Base-by-base conservation (phyloP, 1,284 basidiomycete species). In the Moesziomyces sp. region DNA sequence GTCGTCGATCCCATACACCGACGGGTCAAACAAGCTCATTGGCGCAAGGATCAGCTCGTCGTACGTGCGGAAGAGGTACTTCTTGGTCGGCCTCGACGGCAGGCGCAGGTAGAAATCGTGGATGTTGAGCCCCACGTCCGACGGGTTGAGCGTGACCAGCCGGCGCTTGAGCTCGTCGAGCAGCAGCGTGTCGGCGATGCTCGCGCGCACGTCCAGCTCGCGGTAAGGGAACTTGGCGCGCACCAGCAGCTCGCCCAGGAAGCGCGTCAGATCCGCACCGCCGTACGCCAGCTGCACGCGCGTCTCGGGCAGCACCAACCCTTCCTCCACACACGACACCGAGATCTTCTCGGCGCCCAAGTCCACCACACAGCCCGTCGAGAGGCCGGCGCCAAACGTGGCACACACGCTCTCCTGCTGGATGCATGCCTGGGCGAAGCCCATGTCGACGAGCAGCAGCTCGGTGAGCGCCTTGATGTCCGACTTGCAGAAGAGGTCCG, bases 31-130 rank as follows among this genome's bases (percentile, higher is more conserved):
- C 46, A 97, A 87, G 78, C 75, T 93, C 90, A 97, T 93, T 1
- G 96, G 93, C 0, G 94, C 94, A 40, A 99, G 87, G 61, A 98
- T 95, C 58, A 93, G 91, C 86, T 99, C 97, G 83, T 99, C 97
- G 82, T 98, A 99, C 5, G 92, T 91, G 30, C 94, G 89, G 58
- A 98, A 86, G 24, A 90, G 90, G 84, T 95, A 99, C 85, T 97
- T 97, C 80, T 91, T 88, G 3, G 94, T 92, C 18, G 90, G 86
- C 63, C 89, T 88, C 28, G 89, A 89, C 2, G 94, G 92, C 58
- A 89, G 86, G 24, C 95, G 88, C 33, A 83, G 65, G 45, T 76
- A 63, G 77, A 98, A 95, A 82, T 97, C 94, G 85, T 93, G 94
- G 53, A 82, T 76, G 69, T 80, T 79, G 52, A 83, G 66, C 4